phyloP scores from a whole-genome alignment of 2,329 filamentous ascomycete genomes.

The Talaromyces islandicus region DNA sequence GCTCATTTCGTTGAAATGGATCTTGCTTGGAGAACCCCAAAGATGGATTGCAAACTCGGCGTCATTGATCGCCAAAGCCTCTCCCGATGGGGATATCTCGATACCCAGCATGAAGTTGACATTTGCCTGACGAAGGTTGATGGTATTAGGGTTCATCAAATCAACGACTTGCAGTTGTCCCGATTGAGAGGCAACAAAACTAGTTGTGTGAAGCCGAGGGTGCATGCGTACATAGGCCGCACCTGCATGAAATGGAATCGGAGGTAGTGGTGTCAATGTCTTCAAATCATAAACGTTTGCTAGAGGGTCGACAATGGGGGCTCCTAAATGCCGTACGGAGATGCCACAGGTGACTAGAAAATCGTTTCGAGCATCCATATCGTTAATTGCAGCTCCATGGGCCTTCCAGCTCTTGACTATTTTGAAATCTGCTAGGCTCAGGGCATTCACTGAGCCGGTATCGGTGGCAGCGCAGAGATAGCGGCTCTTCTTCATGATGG shows the following conservation, averaged over 20 bases:
- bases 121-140: constrained; percentile 77
- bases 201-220: constrained; percentile 89
- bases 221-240: constrained; percentile 96
- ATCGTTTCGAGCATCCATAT: constrained; percentile 96
- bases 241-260: constrained; percentile 85
- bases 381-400: constrained; percentile 81
- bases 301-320: constrained; percentile 81
- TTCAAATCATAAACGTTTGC: constrained; percentile 96
- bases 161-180: constrained; percentile 96
- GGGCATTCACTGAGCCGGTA: constrained; percentile 73
- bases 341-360: constrained; percentile 94
- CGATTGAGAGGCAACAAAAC: constrained; percentile 83
- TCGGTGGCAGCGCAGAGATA: constrained; percentile 90
- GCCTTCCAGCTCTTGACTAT: constrained; percentile 86
- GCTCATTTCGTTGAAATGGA: constrained; percentile 78
- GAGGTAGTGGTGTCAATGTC: constrained; percentile 77
- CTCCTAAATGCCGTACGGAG: constrained; percentile 72
- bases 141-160: constrained; percentile 85
- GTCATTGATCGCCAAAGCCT: constrained; percentile 76
- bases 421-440: constrained; percentile 72
- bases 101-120: constrained; percentile 71
- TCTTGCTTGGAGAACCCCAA: constrained; percentile 80
- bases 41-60: constrained; percentile 72
- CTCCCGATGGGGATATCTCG: constrained; percentile 81
- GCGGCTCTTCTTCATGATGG: constrained; percentile 79